phyloP scores from a whole-genome alignment of 1,284 basidiomycete genomes.

The Rhodofomes roseus region DNA sequence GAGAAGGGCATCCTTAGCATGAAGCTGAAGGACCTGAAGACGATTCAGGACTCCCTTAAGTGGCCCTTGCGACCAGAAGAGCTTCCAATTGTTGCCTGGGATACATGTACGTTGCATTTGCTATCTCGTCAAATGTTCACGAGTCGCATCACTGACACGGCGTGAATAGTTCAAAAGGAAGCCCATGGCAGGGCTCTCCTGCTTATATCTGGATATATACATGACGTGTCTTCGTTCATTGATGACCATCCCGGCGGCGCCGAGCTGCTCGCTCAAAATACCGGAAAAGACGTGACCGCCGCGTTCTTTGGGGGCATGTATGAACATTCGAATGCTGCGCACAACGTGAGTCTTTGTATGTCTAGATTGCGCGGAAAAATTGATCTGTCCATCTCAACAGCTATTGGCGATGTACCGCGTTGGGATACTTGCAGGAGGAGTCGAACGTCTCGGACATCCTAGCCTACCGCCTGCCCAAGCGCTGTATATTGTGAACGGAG shows the following conservation, averaged over 20 bases:
- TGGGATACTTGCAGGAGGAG: conserved; percentile 35
- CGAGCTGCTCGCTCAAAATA: conserved; percentile 53
- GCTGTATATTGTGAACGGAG: no score
- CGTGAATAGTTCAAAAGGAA: no score
- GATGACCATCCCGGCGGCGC: conserved; percentile 84
- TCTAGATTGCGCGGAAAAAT: not conserved
- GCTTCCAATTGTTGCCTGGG: conserved; percentile 81
- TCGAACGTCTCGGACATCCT: not conserved
- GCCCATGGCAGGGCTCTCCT: no score
- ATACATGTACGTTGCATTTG: conserved; percentile 53
- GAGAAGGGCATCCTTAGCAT: conserved; percentile 78
- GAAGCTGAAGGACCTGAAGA: conserved; percentile 75
- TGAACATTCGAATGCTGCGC: conserved; percentile 81
- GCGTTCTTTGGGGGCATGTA: conserved; percentile 85
- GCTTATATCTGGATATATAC: conserved; percentile 77
- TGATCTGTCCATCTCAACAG: conserved; percentile 32
- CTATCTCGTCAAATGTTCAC: conserved; percentile 62
- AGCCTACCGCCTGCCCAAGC: no score
- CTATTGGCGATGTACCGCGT: conserved; percentile 82
- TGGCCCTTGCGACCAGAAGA: conserved; percentile 30
- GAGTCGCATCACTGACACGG: no score
- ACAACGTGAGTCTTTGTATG: conserved; percentile 51
- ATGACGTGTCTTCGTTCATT: conserved; percentile 75
- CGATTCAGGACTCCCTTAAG: conserved; percentile 44
- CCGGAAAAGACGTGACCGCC: conserved; percentile 81